Percentiles rank a stretch among this genome's conserved stretches.
Evolutionary conservation across 345 rosid genomes (phyloP).

Genomic region (Balakata baccata): DNA sequence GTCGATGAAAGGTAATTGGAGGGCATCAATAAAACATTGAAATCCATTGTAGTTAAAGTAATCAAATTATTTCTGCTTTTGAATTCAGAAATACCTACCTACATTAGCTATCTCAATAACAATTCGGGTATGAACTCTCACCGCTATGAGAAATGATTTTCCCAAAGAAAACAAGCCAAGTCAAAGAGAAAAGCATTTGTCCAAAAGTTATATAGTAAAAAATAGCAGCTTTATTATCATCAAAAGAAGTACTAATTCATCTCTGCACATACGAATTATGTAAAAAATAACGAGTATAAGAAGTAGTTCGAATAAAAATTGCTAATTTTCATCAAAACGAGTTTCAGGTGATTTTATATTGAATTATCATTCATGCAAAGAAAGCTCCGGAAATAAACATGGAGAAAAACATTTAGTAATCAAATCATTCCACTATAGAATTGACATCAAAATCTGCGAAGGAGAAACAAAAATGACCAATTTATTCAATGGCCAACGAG

Average conservation of each 20-base stretch:
- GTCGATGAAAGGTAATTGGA: neutral
- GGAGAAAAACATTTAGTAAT: neutral
- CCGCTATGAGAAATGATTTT: neutral
- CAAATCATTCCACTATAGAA: neutral
- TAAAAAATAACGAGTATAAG: neutral
- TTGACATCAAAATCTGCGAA: neutral
- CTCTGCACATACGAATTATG: neutral
- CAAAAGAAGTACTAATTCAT: neutral
- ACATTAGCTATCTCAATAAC: neutral
- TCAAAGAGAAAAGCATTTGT: neutral
- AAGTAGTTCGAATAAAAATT: neutral
- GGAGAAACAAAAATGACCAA: neutral
- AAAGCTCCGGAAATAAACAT: neutral
- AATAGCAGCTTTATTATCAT: neutral
- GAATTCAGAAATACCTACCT: neutral
- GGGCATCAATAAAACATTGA: constrained; percentile 1
- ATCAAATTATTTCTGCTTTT: neutral
- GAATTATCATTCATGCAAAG: neutral
- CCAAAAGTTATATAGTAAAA: neutral
- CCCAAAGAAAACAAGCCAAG: neutral
- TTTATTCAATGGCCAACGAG: neutral
- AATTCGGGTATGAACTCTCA: no score
- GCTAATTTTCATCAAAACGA: neutral
- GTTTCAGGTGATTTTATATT: neutral
- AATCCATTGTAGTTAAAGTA: neutral